Evolutionary conservation across 2,329 filamentous ascomycete genomes (phyloP).

Genomic region (Colletotrichum sp.): DNA sequence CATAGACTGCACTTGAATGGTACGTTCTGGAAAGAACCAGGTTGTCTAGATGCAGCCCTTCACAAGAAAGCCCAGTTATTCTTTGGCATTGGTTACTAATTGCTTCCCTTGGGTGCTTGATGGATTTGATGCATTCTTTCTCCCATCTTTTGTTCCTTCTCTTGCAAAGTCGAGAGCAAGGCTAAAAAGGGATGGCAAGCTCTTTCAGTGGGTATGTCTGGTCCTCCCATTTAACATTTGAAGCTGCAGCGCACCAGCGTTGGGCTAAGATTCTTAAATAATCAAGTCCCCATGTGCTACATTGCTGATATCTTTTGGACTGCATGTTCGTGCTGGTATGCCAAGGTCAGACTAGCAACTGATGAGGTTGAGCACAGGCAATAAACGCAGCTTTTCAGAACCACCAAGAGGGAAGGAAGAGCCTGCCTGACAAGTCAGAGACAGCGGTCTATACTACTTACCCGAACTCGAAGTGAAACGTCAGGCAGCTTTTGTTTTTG

Average conservation of each 20-base stretch:
- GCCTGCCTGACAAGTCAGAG: background rate
- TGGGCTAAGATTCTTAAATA: conserved; percentile 3
- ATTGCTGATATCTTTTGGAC: background rate
- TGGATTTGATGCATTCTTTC: background rate
- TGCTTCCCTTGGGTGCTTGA: background rate
- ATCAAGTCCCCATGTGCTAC: background rate
- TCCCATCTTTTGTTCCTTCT: background rate
- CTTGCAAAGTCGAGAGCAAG: conserved; percentile 17
- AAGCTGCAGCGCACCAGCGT: background rate
- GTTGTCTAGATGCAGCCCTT: background rate
- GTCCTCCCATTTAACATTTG: background rate
- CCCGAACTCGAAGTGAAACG: background rate
- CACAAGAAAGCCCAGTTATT: background rate
- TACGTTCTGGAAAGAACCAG: background rate
- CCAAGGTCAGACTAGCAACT: background rate
- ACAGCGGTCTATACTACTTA: background rate
- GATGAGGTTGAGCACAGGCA: background rate
- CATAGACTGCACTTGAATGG: background rate
- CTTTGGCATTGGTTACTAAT: background rate
- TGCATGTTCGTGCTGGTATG: background rate
- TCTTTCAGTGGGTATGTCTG: background rate
- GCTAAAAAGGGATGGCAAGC: background rate
- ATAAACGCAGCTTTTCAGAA: background rate
- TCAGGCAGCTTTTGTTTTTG: background rate
- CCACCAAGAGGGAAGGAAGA: background rate